Base-by-base conservation (phyloP, 2,329 filamentous ascomycete genomes). In the Beauveria rudraprayagi region DNA sequence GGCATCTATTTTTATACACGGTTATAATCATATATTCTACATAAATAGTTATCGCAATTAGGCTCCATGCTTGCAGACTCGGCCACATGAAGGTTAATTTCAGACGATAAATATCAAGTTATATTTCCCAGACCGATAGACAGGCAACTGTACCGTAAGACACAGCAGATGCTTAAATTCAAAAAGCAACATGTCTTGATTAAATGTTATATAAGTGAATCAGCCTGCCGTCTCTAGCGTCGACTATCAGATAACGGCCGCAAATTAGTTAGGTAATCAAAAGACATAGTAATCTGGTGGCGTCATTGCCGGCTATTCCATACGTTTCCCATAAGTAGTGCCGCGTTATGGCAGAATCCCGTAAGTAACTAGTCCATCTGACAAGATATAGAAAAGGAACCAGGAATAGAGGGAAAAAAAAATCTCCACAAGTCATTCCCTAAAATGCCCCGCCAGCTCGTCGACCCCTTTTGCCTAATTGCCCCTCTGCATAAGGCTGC, bases 401-500 rank as follows among this genome's bases (percentile, higher is more conserved):
- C 43, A 16, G 44, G 17, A 51, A 26, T 8, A 43, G 22, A 14
- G 17, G 7, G 7, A 22, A 22, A 22, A 28, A 58, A 51, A 52
- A 59, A 59, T 17, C 56, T 52, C 56, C 56, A 59, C 56, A 40
- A 26, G 14, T 19, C 14, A 16, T 19, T 43, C 28, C 28, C 28
- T 47, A 48, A 44, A 52, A 52, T 59, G 56, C 56, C 56, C 56
- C 56, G 56, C 56, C 56, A 51, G 17, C 56, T 59, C 37, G 17
- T n/a, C 41, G 43, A 34, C 19, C 19, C n/a, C 17, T n/a, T n/a
- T 40, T 58, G 56, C 56, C 47, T 47, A 17, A 11, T 28, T 58
- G 56, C 56, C 56, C 56, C 56, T 56, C 53, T 37, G 24, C 41
- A 44, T 22, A 5, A 11, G 34, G 34, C 34, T 37, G 34, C 14